A percentile compares a stretch with the other conserved stretches of the same genome.
Conservation (phyloP, 129 eudicot genomes). For the Deinandra increscens region DNA sequence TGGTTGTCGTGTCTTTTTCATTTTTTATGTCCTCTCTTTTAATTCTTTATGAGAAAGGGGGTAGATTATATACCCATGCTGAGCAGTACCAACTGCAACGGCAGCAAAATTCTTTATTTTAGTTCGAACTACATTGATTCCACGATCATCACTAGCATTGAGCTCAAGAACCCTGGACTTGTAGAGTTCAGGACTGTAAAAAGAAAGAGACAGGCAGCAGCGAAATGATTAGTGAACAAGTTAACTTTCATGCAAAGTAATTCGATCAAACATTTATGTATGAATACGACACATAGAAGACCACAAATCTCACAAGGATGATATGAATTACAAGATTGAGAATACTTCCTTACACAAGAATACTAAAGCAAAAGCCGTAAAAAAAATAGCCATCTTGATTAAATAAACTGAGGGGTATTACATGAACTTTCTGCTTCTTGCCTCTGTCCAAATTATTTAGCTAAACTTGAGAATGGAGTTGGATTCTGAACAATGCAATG, state of each 20-base stretch:
- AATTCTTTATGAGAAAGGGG: neutral
- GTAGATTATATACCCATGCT: conserved; percentile 57
- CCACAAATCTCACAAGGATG: neutral
- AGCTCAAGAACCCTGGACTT: conserved; percentile 96
- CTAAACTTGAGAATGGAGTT: neutral
- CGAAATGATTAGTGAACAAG: conserved; percentile 15
- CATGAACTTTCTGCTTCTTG: neutral
- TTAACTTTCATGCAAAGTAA: conserved; percentile 10
- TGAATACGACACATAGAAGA: neutral
- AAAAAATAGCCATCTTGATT: neutral
- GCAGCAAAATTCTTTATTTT: conserved; percentile 95
- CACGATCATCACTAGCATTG: conserved; percentile 99
- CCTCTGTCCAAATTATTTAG: neutral
- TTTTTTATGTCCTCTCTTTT: neutral
- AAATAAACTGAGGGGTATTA: neutral
- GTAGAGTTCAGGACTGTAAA: conserved; percentile 89
- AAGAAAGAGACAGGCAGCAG: neutral
- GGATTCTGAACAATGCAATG: neutral
- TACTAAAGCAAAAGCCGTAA: neutral
- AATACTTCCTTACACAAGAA: conserved; percentile 1
- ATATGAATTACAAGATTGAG: neutral
- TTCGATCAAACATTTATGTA: neutral
- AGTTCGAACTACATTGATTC: conserved; percentile 98
- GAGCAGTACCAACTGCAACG: conserved; percentile 89
- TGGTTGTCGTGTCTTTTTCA: neutral